phyloP scores from a whole-genome alignment of 352 stramenopile genomes.

The Pseudoperonospora humuli region DNA sequence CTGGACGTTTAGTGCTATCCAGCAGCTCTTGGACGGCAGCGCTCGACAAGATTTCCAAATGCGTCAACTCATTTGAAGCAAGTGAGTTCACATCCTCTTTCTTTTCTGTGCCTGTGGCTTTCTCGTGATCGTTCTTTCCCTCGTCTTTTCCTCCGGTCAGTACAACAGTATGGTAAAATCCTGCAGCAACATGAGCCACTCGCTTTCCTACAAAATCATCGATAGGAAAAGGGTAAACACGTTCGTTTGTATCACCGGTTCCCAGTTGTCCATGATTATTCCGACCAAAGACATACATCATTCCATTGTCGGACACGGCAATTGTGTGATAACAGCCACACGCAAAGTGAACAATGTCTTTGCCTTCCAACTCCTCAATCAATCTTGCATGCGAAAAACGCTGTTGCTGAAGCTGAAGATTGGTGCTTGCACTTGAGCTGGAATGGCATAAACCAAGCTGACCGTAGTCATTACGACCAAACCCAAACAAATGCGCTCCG shows the following conservation, averaged over 20 bases:
- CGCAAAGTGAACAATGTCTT: constrained; percentile 74
- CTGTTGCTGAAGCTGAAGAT: constrained; percentile 65
- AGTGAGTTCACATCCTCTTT: constrained; percentile 3
- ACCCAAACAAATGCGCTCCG: constrained; percentile 69
- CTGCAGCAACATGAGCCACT: constrained; percentile 81
- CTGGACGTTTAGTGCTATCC: constrained; percentile 1
- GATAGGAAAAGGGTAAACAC: no score
- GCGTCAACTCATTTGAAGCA: constrained; percentile 4
- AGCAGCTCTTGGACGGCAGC: constrained; percentile 11
- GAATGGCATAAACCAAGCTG: constrained; percentile 80
- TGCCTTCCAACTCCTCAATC: no score
- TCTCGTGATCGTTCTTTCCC: constrained; percentile 30
- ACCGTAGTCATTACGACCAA: constrained; percentile 92
- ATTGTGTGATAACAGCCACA: constrained; percentile 90
- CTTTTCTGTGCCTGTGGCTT: constrained; percentile 1
- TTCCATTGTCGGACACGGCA: constrained; percentile 80
- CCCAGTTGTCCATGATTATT: constrained; percentile 95
- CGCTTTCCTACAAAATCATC: no score
- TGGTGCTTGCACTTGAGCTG: constrained; percentile 17
- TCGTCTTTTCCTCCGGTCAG: constrained; percentile 73
- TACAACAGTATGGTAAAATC: constrained; percentile 92
- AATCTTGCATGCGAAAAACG: no score
- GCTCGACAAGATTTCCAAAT: constrained; percentile 12
- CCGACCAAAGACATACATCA: constrained; percentile 91
- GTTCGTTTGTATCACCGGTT: no score